Evolutionary conservation across 1,139 yeast genomes (phyloP).

Genomic region (Yamadazyma membranifaciens): DNA sequence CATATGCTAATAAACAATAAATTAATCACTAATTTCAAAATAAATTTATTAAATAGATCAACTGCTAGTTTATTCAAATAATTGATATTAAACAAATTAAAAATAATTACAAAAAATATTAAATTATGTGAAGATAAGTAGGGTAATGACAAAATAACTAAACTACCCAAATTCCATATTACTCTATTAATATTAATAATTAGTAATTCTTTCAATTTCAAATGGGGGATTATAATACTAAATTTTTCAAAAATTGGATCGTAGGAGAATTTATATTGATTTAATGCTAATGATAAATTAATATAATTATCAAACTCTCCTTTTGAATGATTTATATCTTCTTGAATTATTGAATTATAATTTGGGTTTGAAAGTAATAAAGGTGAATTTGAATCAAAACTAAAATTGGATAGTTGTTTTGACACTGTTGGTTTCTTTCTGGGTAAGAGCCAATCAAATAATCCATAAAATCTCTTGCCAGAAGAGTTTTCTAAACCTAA

Average conservation of each 20-base stretch:
- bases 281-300: constrained; percentile 13
- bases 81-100: constrained; percentile 17
- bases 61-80: constrained; percentile 11
- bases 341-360: constrained; percentile 1
- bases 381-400: constrained; percentile 3
- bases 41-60: constrained; percentile 7
- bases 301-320: constrained; percentile 14
- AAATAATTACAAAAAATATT: constrained; percentile 9
- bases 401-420: constrained; percentile 13
- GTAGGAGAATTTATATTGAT: constrained; percentile 12
- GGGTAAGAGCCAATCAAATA: constrained; percentile 14
- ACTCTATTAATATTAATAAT: constrained; percentile 10
- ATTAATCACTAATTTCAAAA: constrained; percentile 10
- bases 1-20: constrained; percentile 11
- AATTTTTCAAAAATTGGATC: constrained; percentile 19
- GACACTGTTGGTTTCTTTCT: constrained; percentile 8
- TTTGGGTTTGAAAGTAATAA: background rate
- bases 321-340: constrained; percentile 2
- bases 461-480: constrained; percentile 1
- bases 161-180: constrained; percentile 12
- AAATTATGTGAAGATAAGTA: constrained; percentile 8
- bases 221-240: constrained; percentile 10
- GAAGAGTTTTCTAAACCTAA: background rate
- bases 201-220: constrained; percentile 8
- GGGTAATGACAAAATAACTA: constrained; percentile 10